These are phyloP conservation scores for Hippophae rhamnoides DNA, from an alignment of 306 rosid genomes.

Conservation along the genomic window DNA sequence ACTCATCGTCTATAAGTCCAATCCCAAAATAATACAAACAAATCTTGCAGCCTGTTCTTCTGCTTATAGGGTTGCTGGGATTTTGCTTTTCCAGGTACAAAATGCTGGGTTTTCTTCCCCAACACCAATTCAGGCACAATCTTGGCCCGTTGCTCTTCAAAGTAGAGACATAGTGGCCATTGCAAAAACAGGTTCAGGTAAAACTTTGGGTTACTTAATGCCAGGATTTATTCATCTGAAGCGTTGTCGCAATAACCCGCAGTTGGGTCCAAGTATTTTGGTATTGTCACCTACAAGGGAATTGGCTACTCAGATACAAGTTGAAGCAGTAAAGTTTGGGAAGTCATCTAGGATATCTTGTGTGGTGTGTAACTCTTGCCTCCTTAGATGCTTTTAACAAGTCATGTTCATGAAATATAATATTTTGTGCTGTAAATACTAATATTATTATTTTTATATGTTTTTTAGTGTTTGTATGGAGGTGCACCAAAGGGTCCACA, in stretches of 20 bases:
- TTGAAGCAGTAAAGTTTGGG: slow-evolving; percentile 92
- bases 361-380: slow-evolving; percentile 41
- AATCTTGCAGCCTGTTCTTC: slow-evolving; percentile 19
- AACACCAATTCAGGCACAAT: slow-evolving; percentile 98
- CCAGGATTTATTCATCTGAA: slow-evolving; percentile 89
- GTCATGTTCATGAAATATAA: neutral
- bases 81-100: slow-evolving; percentile 85
- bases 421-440: neutral
- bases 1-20: slow-evolving; percentile 43
- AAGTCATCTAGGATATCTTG: slow-evolving; percentile 78
- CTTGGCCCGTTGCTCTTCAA: slow-evolving; percentile 99
- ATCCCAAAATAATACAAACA: slow-evolving; percentile 32
- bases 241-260: slow-evolving; percentile 56
- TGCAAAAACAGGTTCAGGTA: slow-evolving; percentile 99
- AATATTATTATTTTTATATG: neutral
- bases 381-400: neutral
- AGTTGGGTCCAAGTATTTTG: slow-evolving; percentile 72
- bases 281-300: slow-evolving; percentile 96
- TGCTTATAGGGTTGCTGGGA: slow-evolving; percentile 49
- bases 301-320: slow-evolving; percentile 94
- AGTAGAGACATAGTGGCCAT: slow-evolving; percentile 93
- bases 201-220: slow-evolving; percentile 89
- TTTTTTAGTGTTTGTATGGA: slow-evolving; percentile 77
- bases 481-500: slow-evolving; percentile 99
- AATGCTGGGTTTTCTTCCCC: slow-evolving; percentile 96